Percentiles rank a stretch among this genome's conserved stretches.
These are phyloP conservation scores for Cryptosporidium xiaoi DNA, from an alignment of 169 alveolate species.

Conservation along the genomic window DNA sequence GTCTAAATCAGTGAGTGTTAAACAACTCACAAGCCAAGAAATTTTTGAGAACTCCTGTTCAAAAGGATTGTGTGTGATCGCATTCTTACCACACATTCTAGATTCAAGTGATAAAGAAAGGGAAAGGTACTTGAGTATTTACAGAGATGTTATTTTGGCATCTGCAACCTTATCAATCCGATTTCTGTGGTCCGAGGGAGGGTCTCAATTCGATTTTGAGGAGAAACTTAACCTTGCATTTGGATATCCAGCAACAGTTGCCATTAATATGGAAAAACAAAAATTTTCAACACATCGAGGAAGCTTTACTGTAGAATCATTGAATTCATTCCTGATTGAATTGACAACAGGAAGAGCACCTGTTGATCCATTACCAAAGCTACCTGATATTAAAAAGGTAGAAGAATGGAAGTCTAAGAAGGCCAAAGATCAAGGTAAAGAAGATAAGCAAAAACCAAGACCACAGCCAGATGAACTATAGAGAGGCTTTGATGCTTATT, in stretches of 20 bases:
- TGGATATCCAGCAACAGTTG: constrained; percentile 93
- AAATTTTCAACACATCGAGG: constrained; percentile 71
- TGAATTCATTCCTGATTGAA: constrained; percentile 54
- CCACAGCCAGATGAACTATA: constrained; percentile 35
- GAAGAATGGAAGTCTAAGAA: constrained; percentile 30
- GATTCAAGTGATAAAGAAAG: constrained; percentile 88
- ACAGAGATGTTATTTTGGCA: constrained; percentile 83
- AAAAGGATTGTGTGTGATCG: constrained; percentile 86
- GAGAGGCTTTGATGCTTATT: neutral
- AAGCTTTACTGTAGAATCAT: constrained; percentile 66
- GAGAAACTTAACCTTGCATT: constrained; percentile 85
- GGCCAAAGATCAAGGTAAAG: neutral
- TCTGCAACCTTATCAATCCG: constrained; percentile 85
- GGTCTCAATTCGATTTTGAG: constrained; percentile 89
- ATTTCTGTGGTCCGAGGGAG: constrained; percentile 92
- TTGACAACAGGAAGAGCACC: constrained; percentile 65
- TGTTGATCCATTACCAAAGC: constrained; percentile 55
- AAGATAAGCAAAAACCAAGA: neutral
- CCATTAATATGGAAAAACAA: constrained; percentile 82
- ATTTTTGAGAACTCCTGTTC: constrained; percentile 82
- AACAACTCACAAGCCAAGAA: constrained; percentile 77
- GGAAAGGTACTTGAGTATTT: constrained; percentile 81
- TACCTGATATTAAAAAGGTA: constrained; percentile 33
- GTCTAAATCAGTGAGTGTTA: constrained; percentile 81
- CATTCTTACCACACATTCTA: constrained; percentile 90